Evolutionary conservation across 257 asterid genomes (phyloP).

Genomic region (Lycium barbarum): DNA sequence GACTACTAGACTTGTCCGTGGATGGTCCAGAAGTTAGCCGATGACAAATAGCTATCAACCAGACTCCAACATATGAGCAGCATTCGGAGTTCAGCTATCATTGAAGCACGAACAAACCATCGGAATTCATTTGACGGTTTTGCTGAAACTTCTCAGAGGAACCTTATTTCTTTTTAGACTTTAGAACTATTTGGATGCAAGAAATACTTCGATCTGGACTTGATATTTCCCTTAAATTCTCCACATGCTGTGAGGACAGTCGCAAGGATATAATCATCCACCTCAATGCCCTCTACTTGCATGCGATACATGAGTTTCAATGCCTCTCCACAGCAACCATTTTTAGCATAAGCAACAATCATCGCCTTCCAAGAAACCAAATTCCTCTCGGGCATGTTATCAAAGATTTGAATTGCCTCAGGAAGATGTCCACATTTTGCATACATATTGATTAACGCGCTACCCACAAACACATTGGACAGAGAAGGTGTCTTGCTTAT

Average conservation of each 20-base stretch:
- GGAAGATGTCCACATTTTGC: conserved; percentile 80
- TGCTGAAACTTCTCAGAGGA: not conserved
- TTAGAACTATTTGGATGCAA: conserved; percentile 39
- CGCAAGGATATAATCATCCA: conserved; percentile 65
- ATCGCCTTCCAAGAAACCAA: conserved; percentile 79
- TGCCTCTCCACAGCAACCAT: conserved; percentile 79
- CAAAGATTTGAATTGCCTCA: conserved; percentile 81
- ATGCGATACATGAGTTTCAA: conserved; percentile 77
- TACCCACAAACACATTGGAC: conserved; percentile 81
- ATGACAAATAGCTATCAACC: not conserved
- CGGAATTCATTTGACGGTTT: not conserved
- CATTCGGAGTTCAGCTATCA: not conserved
- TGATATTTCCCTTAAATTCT: conserved; percentile 55
- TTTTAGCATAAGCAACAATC: conserved; percentile 77
- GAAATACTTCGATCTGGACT: conserved; percentile 42
- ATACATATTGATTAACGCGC: conserved; percentile 90
- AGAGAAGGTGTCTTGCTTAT: conserved; percentile 66
- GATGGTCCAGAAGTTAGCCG: not conserved
- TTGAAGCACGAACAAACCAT: not conserved
- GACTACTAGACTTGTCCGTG: not conserved
- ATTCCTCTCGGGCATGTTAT: conserved; percentile 80
- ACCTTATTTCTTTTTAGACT: not conserved
- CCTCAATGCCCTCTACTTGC: conserved; percentile 77
- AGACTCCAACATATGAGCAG: not conserved
- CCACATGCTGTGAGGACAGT: conserved; percentile 81